Conservation (phyloP, 2,329 filamentous ascomycete genomes). For the Cladorrhinum sp. region DNA sequence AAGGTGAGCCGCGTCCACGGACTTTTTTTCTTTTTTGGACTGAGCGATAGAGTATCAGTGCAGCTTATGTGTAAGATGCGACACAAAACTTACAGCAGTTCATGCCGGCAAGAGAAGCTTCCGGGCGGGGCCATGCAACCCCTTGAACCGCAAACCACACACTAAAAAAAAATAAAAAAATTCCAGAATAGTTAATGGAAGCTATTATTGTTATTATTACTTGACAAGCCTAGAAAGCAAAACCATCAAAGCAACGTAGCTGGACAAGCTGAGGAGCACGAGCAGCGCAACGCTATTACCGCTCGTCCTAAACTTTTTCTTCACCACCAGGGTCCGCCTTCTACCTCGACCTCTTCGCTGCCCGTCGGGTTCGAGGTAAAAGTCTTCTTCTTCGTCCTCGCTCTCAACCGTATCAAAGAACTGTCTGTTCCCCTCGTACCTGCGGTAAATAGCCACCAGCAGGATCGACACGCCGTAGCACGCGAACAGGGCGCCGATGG, state of each 20-base stretch:
- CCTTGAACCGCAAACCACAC: too few relatives aligned
- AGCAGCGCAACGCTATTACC: slow-evolving; percentile 60
- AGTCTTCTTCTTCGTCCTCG: slow-evolving; percentile 28
- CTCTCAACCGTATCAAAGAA: slow-evolving; percentile 68
- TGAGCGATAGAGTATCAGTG: background rate
- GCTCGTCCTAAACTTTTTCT: slow-evolving; percentile 60
- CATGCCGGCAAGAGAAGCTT: slow-evolving; percentile 11
- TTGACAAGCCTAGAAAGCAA: slow-evolving; percentile 48
- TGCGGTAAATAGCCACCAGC: slow-evolving; percentile 76
- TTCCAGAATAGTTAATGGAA: background rate
- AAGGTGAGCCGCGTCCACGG: background rate
- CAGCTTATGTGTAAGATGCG: background rate
- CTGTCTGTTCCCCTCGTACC: slow-evolving; percentile 88
- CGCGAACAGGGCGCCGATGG: slow-evolving; percentile 92
- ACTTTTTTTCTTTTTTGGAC: background rate
- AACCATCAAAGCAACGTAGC: slow-evolving; percentile 56
- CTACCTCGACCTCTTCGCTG: slow-evolving; percentile 24
- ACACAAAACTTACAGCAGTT: slow-evolving; percentile 6
- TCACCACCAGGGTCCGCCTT: slow-evolving; percentile 33
- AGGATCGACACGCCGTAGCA: slow-evolving; percentile 85
- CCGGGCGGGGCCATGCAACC: too few relatives aligned
- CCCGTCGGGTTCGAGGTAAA: background rate
- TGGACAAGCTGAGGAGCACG: slow-evolving; percentile 53
- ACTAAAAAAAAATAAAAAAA: background rate
- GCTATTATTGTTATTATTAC: background rate